phyloP scores from a whole-genome alignment of 2,329 filamentous ascomycete species.

The Piedraia hortae region DNA sequence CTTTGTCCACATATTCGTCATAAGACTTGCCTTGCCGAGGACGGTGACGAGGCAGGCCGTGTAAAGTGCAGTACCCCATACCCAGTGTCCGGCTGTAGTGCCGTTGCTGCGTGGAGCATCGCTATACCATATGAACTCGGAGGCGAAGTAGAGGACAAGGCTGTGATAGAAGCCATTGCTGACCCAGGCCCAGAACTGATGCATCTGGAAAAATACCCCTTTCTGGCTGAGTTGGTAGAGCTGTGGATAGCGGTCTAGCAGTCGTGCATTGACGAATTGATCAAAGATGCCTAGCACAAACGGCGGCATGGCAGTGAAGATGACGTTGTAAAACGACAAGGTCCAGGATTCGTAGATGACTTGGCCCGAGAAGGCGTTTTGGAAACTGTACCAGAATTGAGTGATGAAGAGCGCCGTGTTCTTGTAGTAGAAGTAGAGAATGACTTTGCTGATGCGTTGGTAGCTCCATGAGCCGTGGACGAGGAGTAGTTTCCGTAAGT shows the following conservation, averaged over 20 bases:
- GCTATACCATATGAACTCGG: slow-evolving; percentile 51
- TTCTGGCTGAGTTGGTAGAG: slow-evolving; percentile 81
- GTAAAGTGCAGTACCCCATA: slow-evolving; percentile 90
- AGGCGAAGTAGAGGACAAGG: slow-evolving; percentile 67
- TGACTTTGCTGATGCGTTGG: slow-evolving; percentile 86
- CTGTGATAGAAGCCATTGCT: slow-evolving; percentile 89
- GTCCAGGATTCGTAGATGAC: slow-evolving; percentile 99
- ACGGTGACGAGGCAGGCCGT: slow-evolving; percentile 82
- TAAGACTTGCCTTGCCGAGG: slow-evolving; percentile 74
- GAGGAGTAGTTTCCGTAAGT: slow-evolving; percentile 70
- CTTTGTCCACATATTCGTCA: slow-evolving; percentile 97
- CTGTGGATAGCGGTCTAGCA: slow-evolving; percentile 87
- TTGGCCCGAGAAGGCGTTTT: slow-evolving; percentile 91
- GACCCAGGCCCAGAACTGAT: slow-evolving; percentile 83
- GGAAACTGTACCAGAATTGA: slow-evolving; percentile 93
- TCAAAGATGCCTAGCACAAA: slow-evolving; percentile 90
- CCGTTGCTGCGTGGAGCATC: slow-evolving; percentile 60
- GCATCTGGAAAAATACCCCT: slow-evolving; percentile 76
- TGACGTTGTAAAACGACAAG: slow-evolving; percentile 96
- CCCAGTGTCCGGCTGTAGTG: slow-evolving; percentile 73
- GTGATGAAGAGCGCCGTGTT: slow-evolving; percentile 98
- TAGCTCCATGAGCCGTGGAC: slow-evolving; percentile 97
- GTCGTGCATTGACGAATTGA: slow-evolving; percentile 81
- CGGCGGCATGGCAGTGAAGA: slow-evolving; percentile 83
- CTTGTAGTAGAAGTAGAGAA: slow-evolving; percentile 97